Conservation (phyloP, 2,329 filamentous ascomycete genomes). For the Metarhizium guizhouense region DNA sequence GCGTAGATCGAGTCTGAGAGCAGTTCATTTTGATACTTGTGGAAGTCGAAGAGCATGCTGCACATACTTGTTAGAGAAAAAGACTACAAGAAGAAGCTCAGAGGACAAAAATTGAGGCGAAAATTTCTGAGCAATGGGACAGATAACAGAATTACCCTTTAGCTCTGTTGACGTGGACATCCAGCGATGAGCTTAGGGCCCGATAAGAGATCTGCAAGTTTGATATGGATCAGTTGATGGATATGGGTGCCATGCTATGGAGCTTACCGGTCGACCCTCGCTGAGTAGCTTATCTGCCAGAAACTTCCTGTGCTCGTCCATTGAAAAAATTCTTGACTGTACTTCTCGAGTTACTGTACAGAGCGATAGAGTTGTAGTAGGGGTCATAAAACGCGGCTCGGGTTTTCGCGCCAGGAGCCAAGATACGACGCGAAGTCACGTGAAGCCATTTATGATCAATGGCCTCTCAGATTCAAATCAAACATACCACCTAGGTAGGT, state of each 20-base stretch:
- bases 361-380: neutral
- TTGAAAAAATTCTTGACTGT: conserved; percentile 15
- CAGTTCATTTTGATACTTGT: conserved; percentile 76
- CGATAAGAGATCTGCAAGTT: conserved; percentile 71
- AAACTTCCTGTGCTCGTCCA: conserved; percentile 61
- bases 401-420: neutral
- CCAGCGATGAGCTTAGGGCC: conserved; percentile 69
- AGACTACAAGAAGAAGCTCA: conserved; percentile 2
- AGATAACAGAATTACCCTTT: conserved; percentile 57
- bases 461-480: neutral
- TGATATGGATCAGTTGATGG: neutral
- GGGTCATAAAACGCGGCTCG: neutral
- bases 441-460: conserved; percentile 10
- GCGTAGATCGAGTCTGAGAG: conserved; percentile 70
- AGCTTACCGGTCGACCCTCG: conserved; percentile 61
- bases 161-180: conserved; percentile 76
- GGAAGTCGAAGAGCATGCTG: conserved; percentile 87
- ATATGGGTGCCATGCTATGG: neutral
- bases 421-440: conserved; percentile 26
- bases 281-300: conserved; percentile 68
- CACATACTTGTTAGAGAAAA: conserved; percentile 5
- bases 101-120: conserved; percentile 15
- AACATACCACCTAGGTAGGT: no score
- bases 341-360: neutral
- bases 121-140: neutral